Conservation (phyloP, 192 early-diverging fungal genomes). For the Kappamyces sp. region DNA sequence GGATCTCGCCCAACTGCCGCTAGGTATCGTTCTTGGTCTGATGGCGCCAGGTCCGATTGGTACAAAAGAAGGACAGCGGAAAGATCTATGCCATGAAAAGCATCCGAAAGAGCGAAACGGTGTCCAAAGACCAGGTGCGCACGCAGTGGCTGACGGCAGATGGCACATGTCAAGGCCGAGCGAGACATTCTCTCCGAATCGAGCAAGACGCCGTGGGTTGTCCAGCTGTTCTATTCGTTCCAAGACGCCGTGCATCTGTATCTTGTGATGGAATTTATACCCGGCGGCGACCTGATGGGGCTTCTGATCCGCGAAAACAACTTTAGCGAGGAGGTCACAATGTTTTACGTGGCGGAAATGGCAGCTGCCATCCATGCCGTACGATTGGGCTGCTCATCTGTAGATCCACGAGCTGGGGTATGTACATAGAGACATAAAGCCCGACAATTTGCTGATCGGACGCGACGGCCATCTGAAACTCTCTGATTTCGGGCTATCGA, state of each 20-base stretch:
- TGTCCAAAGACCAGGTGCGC: conserved; percentile 90
- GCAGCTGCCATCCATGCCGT: conserved; percentile 88
- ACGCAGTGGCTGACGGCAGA: conserved; percentile 25
- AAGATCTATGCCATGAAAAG: conserved; percentile 99
- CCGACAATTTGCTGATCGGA: conserved; percentile 81
- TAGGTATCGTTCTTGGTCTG: conserved; percentile 2
- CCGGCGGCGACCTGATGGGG: conserved; percentile 99
- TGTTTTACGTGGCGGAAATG: conserved; percentile 98
- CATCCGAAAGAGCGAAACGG: conserved; percentile 92
- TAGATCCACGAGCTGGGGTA: conserved; percentile 77
- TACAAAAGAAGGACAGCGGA: conserved; percentile 92
- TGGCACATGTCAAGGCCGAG: conserved; percentile 97
- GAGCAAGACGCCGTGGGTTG: conserved; percentile 86
- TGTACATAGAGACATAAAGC: conserved; percentile 75
- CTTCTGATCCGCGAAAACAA: conserved; percentile 97
- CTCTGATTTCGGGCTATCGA: conserved; percentile 99
- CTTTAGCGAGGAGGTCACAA: conserved; percentile 94
- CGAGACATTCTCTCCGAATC: conserved; percentile 96
- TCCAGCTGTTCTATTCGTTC: conserved; percentile 97
- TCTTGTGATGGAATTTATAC: conserved; percentile 98
- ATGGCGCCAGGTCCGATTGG: conserved; percentile 69
- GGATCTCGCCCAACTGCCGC: neutral
- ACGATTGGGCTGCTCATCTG: neutral
- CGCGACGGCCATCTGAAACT: conserved; percentile 98
- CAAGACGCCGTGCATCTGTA: conserved; percentile 92